Conservation (phyloP, 257 asterid species). For the Solanum bulbocastanum region DNA sequence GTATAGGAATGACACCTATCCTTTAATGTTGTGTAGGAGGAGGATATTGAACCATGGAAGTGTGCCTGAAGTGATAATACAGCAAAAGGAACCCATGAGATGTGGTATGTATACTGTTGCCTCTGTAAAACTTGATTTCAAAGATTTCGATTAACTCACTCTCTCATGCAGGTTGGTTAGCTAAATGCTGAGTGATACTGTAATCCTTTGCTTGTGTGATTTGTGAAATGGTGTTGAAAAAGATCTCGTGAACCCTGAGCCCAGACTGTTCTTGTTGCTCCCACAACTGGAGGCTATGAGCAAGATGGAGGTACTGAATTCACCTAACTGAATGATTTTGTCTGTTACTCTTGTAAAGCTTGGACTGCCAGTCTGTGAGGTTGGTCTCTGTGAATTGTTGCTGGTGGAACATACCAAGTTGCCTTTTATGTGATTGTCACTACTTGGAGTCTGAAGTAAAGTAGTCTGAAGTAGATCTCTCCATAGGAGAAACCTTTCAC, state of each 20-base stretch:
- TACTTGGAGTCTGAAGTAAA: neutral
- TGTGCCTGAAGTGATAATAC: constrained; percentile 86
- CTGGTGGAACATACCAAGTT: neutral
- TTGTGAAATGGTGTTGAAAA: constrained; percentile 79
- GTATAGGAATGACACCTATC: neutral
- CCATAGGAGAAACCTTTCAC: neutral
- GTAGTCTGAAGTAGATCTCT: neutral
- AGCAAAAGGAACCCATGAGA: constrained; percentile 86
- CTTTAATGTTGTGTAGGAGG: constrained; percentile 29
- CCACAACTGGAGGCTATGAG: constrained; percentile 58
- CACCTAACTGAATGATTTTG: neutral
- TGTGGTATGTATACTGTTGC: constrained; percentile 28
- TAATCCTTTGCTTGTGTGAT: constrained; percentile 59
- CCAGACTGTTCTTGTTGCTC: constrained; percentile 72
- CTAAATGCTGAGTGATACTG: constrained; percentile 83
- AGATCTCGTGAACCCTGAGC: constrained; percentile 75
- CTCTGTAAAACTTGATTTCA: neutral
- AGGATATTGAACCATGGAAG: constrained; percentile 94
- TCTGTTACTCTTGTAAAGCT: neutral
- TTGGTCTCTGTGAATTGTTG: neutral
- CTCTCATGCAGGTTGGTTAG: constrained; percentile 54
- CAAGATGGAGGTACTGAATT: constrained; percentile 65
- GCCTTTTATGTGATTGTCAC: neutral
- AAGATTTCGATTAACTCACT: neutral
- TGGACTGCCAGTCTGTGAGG: neutral